phyloP scores from a whole-genome alignment of 345 rosid species.

The Sonneratia caseolaris region DNA sequence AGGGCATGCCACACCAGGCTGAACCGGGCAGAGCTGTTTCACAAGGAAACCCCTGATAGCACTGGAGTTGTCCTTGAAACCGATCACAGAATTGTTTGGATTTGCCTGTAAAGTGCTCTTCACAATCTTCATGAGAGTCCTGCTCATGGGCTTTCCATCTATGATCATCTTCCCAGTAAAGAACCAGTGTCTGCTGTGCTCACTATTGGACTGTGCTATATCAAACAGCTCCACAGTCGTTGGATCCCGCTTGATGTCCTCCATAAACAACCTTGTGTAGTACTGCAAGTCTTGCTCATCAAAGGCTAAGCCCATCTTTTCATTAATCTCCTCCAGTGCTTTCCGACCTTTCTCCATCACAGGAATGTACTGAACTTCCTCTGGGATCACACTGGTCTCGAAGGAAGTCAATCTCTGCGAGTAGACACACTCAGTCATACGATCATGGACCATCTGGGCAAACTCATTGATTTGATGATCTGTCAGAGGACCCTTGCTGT shows the following conservation, averaged over 20 bases:
- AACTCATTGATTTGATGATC: conserved; percentile 53
- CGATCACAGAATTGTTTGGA: conserved; percentile 75
- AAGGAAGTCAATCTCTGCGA: conserved; percentile 48
- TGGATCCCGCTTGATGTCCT: conserved; percentile 71
- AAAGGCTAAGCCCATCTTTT: conserved; percentile 84
- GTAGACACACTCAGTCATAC: conserved; percentile 87
- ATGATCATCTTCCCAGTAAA: conserved; percentile 80
- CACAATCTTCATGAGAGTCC: conserved; percentile 87
- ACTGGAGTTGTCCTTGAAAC: conserved; percentile 90
- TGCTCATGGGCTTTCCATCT: conserved; percentile 71
- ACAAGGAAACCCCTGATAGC: conserved; percentile 81
- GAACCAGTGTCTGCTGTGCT: conserved; percentile 95
- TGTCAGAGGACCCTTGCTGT: conserved; percentile 39
- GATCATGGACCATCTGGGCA: conserved; percentile 75
- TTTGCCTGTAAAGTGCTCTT: conserved; percentile 83
- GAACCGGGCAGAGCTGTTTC: conserved; percentile 54
- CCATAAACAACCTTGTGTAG: conserved; percentile 61
- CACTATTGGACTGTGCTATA: conserved; percentile 92
- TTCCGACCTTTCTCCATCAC: conserved; percentile 79
- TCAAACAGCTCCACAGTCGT: conserved; percentile 87
- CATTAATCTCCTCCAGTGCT: conserved; percentile 85
- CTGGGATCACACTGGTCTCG: conserved; percentile 56
- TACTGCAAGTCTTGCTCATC: conserved; percentile 94
- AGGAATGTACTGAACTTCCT: conserved; percentile 61
- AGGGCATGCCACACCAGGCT: conserved; percentile 62